Evolutionary conservation across 2,329 filamentous ascomycete genomes (phyloP), one percentile per base, ranked within the genome.

Genomic region (Xylaria sp.): DNA sequence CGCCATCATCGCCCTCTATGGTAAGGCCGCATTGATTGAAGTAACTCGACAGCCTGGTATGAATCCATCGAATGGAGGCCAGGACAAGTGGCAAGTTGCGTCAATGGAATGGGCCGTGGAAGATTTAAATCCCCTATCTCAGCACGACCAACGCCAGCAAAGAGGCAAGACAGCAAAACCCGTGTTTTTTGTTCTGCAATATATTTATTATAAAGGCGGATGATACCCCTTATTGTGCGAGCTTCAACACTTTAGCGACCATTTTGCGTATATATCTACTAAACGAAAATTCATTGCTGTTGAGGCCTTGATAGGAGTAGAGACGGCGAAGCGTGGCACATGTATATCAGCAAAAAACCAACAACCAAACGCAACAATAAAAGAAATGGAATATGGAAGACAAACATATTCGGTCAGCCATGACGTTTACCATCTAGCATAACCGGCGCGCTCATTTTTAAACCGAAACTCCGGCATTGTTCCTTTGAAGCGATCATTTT

Each of bases 1-100:
- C 65, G 19, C 56, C 57, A 2, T 60, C 65, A 14, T 67, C 71
- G 1, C 63, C 70, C 25, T 62, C 69, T 5, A 62, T 71, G 28
- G 59, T 62, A 46, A 65, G 67, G 45, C 63, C 57, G 21, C 61
- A 64, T 17, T 67, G 65, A 61, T 54, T 51, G 19, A 46, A 61
- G 43, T 55, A 60, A 31, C 63, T 58, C n/a, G 61, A 51, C 28
- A 49, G 57, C n/a, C 53, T 33, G 17, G n/a, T n/a, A n/a, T n/a
- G n/a, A n/a, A n/a, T n/a, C n/a, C n/a, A n/a, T n/a, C n/a, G n/a
- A n/a, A n/a, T n/a, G n/a, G n/a, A n/a, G n/a, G n/a, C n/a, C n/a
- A n/a, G n/a, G n/a, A n/a, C n/a, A 21, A 11, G 37, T 35, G 14
- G 37, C 46, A 19, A 3, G 9, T n/a, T 25, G 15, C 40, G 14